Conservation (phyloP, 1,139 yeast genomes). For the Geotrichum australiense region DNA sequence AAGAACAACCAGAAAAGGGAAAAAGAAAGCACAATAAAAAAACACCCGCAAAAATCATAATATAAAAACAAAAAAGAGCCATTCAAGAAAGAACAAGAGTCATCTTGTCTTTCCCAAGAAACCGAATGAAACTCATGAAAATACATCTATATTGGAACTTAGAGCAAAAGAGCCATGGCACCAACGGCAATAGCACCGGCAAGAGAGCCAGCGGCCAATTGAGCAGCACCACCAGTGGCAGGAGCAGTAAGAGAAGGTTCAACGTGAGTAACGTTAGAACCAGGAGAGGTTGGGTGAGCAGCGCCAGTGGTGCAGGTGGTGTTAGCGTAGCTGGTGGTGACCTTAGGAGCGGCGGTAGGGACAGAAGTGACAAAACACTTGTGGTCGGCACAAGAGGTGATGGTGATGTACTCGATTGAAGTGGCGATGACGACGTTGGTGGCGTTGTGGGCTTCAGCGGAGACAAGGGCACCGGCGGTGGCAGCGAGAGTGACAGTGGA, state of each 20-base stretch:
- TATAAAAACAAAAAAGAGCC: neutral
- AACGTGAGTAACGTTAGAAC: no score
- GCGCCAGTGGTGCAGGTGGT: conserved; percentile 19
- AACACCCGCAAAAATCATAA: neutral
- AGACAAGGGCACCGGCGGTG: conserved; percentile 25
- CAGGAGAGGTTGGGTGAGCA: no score
- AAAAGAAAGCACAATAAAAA: neutral
- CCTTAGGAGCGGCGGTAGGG: conserved; percentile 11
- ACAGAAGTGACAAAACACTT: conserved; percentile 11
- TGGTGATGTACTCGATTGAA: conserved; percentile 12
- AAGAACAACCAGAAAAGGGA: neutral
- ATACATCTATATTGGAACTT: conserved; percentile 13
- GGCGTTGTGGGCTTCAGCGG: conserved; percentile 23
- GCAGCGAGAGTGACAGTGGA: conserved; percentile 28
- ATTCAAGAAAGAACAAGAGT: neutral
- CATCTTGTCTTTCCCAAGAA: neutral
- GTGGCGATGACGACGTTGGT: conserved; percentile 19
- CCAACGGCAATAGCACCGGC: conserved; percentile 26
- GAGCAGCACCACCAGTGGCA: conserved; percentile 26
- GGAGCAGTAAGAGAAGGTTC: conserved; percentile 5
- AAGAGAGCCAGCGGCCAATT: conserved; percentile 25
- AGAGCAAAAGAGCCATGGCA: conserved; percentile 23
- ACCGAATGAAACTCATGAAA: conserved; percentile 4
- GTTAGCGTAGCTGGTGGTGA: conserved; percentile 6
- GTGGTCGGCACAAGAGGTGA: conserved; percentile 14